Percentiles rank a stretch among this genome's conserved stretches.
phyloP scores from a whole-genome alignment of 2,329 filamentous ascomycete species.

The Gnomoniopsis smithogilvyi region DNA sequence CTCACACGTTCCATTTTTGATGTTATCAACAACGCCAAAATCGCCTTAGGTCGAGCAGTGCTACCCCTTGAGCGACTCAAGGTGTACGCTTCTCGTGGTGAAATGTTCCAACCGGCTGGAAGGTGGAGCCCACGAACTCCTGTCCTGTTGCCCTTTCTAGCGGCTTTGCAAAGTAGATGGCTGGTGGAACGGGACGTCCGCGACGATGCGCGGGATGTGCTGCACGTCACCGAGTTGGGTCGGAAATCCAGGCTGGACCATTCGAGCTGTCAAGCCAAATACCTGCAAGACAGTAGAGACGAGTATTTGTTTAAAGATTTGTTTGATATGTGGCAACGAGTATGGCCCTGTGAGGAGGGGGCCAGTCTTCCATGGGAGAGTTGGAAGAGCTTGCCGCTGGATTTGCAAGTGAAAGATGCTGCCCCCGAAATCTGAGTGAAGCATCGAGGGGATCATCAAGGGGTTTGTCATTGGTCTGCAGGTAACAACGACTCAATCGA shows the following conservation, averaged over 20 bases:
- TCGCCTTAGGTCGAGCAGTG: background rate
- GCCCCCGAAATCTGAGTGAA: background rate
- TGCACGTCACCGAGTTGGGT: slow-evolving; percentile 4
- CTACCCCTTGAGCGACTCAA: slow-evolving; percentile 10
- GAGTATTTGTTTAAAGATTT: background rate
- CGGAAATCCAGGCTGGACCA: background rate
- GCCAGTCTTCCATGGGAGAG: background rate
- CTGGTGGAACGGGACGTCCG: slow-evolving; percentile 7
- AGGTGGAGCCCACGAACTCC: too few species aligned
- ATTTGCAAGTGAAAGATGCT: background rate
- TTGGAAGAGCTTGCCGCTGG: background rate
- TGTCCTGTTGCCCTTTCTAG: background rate
- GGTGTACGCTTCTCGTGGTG: background rate
- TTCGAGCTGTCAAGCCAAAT: background rate
- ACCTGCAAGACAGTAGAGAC: too few species aligned
- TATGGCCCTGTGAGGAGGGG: slow-evolving; percentile 7
- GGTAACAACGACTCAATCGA: background rate
- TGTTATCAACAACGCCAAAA: slow-evolving; percentile 6
- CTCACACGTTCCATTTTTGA: slow-evolving; percentile 14
- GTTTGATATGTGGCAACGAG: slow-evolving; percentile 1
- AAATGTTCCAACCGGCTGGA: background rate
- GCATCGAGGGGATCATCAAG: background rate
- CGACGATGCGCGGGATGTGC: slow-evolving; percentile 9
- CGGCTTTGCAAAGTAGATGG: background rate
- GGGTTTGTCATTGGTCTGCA: too few species aligned